phyloP scores from a whole-genome alignment of 306 rosid genomes.

The Cucumis cinereus region DNA sequence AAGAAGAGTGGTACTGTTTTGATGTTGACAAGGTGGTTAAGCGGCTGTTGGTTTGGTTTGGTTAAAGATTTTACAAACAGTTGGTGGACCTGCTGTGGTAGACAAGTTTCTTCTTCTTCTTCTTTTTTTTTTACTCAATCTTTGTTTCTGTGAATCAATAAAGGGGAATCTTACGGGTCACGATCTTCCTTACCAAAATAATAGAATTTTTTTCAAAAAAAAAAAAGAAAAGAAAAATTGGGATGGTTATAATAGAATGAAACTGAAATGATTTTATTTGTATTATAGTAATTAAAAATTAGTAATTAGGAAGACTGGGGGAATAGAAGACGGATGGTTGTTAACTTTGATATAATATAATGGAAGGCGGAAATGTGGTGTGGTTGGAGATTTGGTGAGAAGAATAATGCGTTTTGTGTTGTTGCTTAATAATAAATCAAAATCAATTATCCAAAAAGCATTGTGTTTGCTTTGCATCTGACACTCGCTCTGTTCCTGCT shows the following conservation, averaged over 20 bases:
- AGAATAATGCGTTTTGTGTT: background rate
- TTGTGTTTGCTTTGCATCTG: background rate
- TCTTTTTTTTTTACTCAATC: background rate
- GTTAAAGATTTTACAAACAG: background rate
- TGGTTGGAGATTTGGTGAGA: background rate
- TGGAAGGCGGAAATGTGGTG: background rate
- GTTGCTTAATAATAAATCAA: background rate
- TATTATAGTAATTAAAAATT: background rate
- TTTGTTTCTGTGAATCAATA: background rate
- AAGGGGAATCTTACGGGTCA: background rate
- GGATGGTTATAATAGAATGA: background rate
- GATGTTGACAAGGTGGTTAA: background rate
- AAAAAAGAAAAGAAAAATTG: too few relatives aligned
- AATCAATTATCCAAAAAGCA: background rate
- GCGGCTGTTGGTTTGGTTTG: background rate
- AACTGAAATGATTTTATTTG: background rate
- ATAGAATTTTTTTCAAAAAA: too few relatives aligned
- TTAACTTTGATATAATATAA: too few relatives aligned
- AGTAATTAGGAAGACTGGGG: background rate
- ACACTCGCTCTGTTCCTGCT: background rate
- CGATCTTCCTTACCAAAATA: background rate
- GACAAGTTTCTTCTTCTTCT: too few relatives aligned
- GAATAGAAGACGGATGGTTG: background rate
- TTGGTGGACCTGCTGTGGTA: slow-evolving; percentile 13
- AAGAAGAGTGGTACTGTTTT: background rate